These are phyloP conservation scores for Citeromyces hawaiiensis DNA, from an alignment of 1,139 yeast species.

Conservation along the genomic window DNA sequence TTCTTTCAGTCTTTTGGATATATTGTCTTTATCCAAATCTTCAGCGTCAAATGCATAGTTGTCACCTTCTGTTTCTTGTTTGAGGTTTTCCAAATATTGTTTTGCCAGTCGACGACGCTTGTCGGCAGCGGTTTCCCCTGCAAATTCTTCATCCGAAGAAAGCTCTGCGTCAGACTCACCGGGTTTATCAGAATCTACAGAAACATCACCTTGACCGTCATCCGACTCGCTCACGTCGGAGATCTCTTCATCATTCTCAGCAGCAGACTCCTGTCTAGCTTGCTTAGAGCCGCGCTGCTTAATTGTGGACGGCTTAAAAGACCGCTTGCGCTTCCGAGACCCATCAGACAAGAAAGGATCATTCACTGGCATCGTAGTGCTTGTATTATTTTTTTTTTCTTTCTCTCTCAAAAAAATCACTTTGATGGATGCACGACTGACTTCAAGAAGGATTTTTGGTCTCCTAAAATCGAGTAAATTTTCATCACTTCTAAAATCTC, in stretches of 20 bases:
- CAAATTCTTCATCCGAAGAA: conserved; percentile 53
- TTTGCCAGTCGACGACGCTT: conserved; percentile 90
- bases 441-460: background rate
- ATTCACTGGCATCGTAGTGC: conserved; percentile 20
- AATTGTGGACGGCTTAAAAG: conserved; percentile 12
- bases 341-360: conserved; percentile 57
- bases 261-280: conserved; percentile 9
- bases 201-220: conserved; percentile 19
- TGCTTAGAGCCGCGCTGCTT: conserved; percentile 8
- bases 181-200: conserved; percentile 19
- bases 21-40: conserved; percentile 78
- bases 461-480: background rate
- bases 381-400: background rate
- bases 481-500: background rate
- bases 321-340: conserved; percentile 34
- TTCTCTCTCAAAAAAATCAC: too few relatives aligned
- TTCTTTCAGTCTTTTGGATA: conserved; percentile 64
- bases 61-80: conserved; percentile 35
- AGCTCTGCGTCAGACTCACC: conserved; percentile 29
- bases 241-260: conserved; percentile 25
- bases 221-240: conserved; percentile 24
- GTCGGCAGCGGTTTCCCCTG: conserved; percentile 77
- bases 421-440: background rate
- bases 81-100: conserved; percentile 75
- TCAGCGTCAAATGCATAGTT: conserved; percentile 75